Base-by-base conservation (phyloP, 1,284 basidiomycete genomes). In the Sporisorium scitamineum region DNA sequence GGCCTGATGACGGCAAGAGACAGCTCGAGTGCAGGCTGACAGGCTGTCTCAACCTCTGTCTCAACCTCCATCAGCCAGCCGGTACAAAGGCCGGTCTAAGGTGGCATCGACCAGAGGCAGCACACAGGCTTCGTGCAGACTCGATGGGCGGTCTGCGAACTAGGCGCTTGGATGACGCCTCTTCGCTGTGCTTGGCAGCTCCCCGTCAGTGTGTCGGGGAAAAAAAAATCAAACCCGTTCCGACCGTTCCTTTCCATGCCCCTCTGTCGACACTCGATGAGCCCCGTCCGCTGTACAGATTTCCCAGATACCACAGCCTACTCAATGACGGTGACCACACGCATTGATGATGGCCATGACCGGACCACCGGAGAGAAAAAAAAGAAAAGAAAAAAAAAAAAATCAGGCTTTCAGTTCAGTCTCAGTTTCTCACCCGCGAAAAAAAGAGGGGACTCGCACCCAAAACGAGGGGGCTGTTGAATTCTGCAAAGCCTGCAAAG, bases 351-450 rank as follows among this genome's bases (percentile, higher is more conserved):
- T 37, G 37, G 37, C 13, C 13, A 42, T 10, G 52, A 54, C 8
- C 45, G 47, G n/a, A 31, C 34, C 34, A 22, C 41, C 14, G 31
- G 32, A 27, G 16, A 16, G 32, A 54, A 45, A 54, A 5, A 41
- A 39, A 27, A 18, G 37, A 34, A 45, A 60, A 34, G 13, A 34
- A 47, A 45, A 60, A 34, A 6, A 16, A 53, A 56, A 56, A 31
- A 54, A 16, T 8, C 5, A 24, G 31, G 58, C 47, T 31, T 66
- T 67, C 48, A 67, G 48, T 67, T 57, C 54, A 56, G 64, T 61
- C 54, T 61, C 37, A 56, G 64, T 61, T 57, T 61, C 37, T 42
- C 16, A 29, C 10, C 11, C 5, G 3, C 3, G 16, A 27, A 50
- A 48, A 54, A 63, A 51, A 10, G 32, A 57, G 64, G 64, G 64